These are phyloP conservation scores for Globisporangium polare DNA, from an alignment of 352 stramenopile species.

Conservation along the genomic window DNA sequence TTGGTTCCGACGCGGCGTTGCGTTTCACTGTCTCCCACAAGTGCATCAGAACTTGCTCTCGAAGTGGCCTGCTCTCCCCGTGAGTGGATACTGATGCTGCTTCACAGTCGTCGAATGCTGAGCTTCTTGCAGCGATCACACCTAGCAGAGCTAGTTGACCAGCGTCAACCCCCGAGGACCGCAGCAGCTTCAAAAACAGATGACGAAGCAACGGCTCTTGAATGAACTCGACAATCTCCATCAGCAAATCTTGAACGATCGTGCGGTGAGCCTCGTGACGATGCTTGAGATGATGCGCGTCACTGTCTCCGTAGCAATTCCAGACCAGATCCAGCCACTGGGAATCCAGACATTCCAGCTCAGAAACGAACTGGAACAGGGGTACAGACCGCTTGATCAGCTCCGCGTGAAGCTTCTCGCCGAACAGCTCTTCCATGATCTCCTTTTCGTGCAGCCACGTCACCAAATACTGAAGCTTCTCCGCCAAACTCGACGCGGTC, in stretches of 20 bases:
- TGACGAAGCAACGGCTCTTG: slow-evolving; percentile 31
- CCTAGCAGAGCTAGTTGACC: slow-evolving; percentile 28
- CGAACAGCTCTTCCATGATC: slow-evolving; percentile 52
- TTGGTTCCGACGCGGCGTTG: slow-evolving; percentile 9
- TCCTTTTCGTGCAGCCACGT: slow-evolving; percentile 47
- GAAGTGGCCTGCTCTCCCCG: slow-evolving; percentile 13
- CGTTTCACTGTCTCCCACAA: slow-evolving; percentile 34
- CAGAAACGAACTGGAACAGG: slow-evolving; percentile 54
- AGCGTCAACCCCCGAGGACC: slow-evolving; percentile 20
- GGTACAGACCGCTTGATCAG: slow-evolving; percentile 57
- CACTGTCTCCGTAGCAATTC: slow-evolving; percentile 40
- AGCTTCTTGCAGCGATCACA: slow-evolving; percentile 27
- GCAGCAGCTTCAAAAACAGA: slow-evolving; percentile 25
- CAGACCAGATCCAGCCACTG: slow-evolving; percentile 54
- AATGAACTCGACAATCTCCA: slow-evolving; percentile 56
- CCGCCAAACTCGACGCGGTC: slow-evolving; percentile 20
- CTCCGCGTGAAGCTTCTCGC: slow-evolving; percentile 62
- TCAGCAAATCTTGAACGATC: slow-evolving; percentile 39
- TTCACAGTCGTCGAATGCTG: neutral
- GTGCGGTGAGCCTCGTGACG: slow-evolving; percentile 45
- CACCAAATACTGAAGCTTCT: slow-evolving; percentile 27
- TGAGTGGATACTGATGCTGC: neutral
- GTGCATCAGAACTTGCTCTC: slow-evolving; percentile 33
- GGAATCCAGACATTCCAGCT: slow-evolving; percentile 26
- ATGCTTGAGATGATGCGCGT: slow-evolving; percentile 15